A percentile compares a stretch with the other conserved stretches of the same genome.
Evolutionary conservation across 2,329 filamentous ascomycete genomes (phyloP).

Genomic region (Cladosporium velox): DNA sequence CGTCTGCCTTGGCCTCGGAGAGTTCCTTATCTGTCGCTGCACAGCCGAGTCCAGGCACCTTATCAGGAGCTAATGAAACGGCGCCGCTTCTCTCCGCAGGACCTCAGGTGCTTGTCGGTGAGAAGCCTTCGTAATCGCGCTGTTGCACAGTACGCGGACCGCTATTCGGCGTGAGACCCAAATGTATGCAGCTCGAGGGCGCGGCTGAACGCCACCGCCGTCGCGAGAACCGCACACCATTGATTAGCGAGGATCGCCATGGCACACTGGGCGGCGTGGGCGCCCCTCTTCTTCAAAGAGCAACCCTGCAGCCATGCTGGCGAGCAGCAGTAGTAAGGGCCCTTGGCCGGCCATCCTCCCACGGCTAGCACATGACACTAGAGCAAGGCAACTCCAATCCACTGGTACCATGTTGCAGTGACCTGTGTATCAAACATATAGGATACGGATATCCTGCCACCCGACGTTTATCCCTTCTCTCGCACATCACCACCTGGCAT

Average conservation of each 20-base stretch:
- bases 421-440: constrained; percentile 6
- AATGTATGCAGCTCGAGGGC: constrained; percentile 10
- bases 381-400: constrained; percentile 20
- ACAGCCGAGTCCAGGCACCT: constrained; percentile 8
- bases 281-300: constrained; percentile 15
- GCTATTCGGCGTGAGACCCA: constrained; percentile 11
- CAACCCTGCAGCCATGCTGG: constrained; percentile 16
- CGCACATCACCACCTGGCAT: background rate
- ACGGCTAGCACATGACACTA: constrained; percentile 16
- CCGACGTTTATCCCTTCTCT: background rate
- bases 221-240: constrained; percentile 10
- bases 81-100: constrained; percentile 10
- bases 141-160: constrained; percentile 14
- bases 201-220: constrained; percentile 14
- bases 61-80: constrained; percentile 12
- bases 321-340: background rate
- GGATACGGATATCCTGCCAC: background rate
- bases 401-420: constrained; percentile 8
- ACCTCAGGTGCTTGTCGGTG: constrained; percentile 9
- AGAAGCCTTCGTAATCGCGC: constrained; percentile 9
- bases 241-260: constrained; percentile 15
- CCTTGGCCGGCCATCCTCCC: background rate
- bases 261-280: constrained; percentile 7
- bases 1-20: background rate
- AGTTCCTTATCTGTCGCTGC: constrained; percentile 6